Evolutionary conservation across 306 rosid genomes (phyloP), one percentile per base, ranked within the genome.

Genomic region (Citrullus amarus): DNA sequence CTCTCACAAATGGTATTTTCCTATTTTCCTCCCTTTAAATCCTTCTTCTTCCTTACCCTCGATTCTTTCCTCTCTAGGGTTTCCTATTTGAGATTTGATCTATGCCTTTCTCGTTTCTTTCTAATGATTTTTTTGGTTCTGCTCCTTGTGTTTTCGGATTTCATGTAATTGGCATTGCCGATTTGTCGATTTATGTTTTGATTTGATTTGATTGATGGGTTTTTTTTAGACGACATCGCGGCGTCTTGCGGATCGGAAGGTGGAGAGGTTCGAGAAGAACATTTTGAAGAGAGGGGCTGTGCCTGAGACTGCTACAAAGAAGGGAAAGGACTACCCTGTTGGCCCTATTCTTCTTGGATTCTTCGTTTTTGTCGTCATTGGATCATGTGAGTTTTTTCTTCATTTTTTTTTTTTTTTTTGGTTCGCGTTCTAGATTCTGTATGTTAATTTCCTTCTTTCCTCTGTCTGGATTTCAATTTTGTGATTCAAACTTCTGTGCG

Each of bases 361-460:
- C 98, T 92, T 96, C 88, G 22, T 96, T 57, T 96, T 96, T 74
- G 99, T 96, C 78, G 98, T 96, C 85, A 89, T 96, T 56, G 99
- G 99, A 43, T 96, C 99, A 82, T 96, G 99, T 95, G 86, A 86
- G 94, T 51, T 25, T 30, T 70, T 16, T 36, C 8, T 22, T 4
- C 4, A 2, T 32, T 32, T 32, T 32, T 32, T 32, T 32, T 32
- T 32, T 32, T 32, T 32, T 32, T 32, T 32, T 32, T 2, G 36
- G 6, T 58, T 34, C 14, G 32, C 11, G 12, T 58, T 58, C 71
- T 15, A 39, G 18, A 68, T 68, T 43, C 18, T n/a, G 3, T 6
- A 25, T 25, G 11, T 12, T 65, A 9, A 46, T 20, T 25, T 70
- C 38, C 3, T n/a, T 28, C 10, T 38, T 44, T 44, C 9, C 56